Evolutionary conservation across 345 rosid species (phyloP), one percentile per base, ranked within the genome.

Genomic region (Bruguiera parviflora): DNA sequence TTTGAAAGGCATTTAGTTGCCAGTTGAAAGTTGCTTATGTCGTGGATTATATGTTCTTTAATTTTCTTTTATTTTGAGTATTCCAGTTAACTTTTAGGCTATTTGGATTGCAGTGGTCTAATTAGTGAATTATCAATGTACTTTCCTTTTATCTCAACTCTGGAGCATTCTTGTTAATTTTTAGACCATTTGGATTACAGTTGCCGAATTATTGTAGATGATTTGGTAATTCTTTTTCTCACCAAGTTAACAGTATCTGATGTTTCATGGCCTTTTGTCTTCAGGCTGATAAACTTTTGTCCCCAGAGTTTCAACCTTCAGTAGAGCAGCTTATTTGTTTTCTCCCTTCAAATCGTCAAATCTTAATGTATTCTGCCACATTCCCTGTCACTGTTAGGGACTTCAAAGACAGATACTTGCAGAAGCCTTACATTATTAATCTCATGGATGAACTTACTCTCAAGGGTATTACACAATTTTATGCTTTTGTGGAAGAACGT

Each of bases 401-500:
- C 68, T 96, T 96, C 53, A 96, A 92, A 81, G 98, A 92, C 72
- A 85, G 92, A 82, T 93, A 84, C 81, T 83, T 96, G 15, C 78
- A 86, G 1, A 96, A 83, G 68, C 92, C 99, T 20, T 96, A 90
- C 73, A 69, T 96, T 59, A 96, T 96, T 77, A 96, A 96, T 83
- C 98, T 96, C 64, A 96, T 96, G 99, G 97, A 96, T 79, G 98
- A 96, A 80, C 98, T 96, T 70, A 92, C 99, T 2, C 88, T 96
- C 58, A 82, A 89, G 88, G 99, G 99, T 81, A 90, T 96, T 76
- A 92, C 98, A 0, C 99, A 96, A 72, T 96, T 6, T 67, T 96
- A 96, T 82, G 99, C 99, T 67, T 96, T 92, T 84, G 99, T 96
- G 78, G 99, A 96, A 83, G 99, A 96, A 82, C 88, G 99, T 56